Base-by-base conservation (phyloP, 768 basidiomycete genomes). In the Macrolepiota dolichaula region DNA sequence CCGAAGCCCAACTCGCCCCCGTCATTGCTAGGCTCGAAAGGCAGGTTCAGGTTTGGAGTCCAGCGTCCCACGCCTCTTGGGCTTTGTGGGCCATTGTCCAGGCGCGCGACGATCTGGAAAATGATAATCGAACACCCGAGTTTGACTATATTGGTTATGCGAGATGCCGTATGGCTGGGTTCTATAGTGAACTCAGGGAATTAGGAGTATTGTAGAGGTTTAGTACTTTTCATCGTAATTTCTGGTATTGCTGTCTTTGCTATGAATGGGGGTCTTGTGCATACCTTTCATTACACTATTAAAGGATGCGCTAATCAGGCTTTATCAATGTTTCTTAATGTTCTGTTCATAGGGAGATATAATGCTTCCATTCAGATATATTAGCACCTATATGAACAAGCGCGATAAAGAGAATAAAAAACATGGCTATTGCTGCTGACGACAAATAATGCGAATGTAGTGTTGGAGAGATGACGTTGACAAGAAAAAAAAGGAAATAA, bases 31-130 rank as follows among this genome's bases (percentile, higher is more conserved):
- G 76, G 53, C 74, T 98, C 40, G 94, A 96, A 63, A 75, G 79
- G 35, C 91, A 96, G 71, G 92, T 98, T 38, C 80, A 76, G 49
- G 78, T 86, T 10, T 99, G 97, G 97, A 89, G 91, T 66, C 91
- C 96, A 11, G 88, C 92, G 3, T 90, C 90, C 22, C 93, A 95
- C 67, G 94, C 84, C 12, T 88, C 90, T 83, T 98, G 96, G 95
- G 87, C 91, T 6, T 76, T 98, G 47, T 99, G 97, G 97, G 94
- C 92, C 7, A 80, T 98, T 64, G 86, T 98, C 4, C 94, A 96
- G 73, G 94, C 92, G 5, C 84, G 84, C 64, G 91, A 93, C 65
- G 84, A 88, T 65, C 64, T 93, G 6, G 82, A 88, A 66, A 80
- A 74, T 17, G 77, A 79, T 42, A 81, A 80, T 49, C 76, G 73